Evolutionary conservation across 106 monocot genomes (phyloP).

Genomic region (Triglochin maritima): DNA sequence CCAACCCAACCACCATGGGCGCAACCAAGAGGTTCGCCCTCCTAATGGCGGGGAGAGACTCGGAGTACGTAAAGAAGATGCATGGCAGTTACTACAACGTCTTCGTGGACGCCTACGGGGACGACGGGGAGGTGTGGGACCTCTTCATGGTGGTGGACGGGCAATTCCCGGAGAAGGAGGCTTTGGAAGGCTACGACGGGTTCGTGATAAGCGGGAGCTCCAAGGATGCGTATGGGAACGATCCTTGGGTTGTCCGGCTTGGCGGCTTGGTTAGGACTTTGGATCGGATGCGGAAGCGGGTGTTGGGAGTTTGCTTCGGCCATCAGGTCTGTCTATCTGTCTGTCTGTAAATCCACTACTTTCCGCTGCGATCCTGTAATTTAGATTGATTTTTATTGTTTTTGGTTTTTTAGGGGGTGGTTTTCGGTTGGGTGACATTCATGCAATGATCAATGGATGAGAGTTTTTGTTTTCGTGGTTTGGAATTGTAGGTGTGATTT

Average conservation of each 20-base stretch:
- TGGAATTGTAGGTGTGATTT: no score
- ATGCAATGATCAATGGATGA: no score
- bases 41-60: slow-evolving; percentile 53
- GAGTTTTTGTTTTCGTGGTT: no score
- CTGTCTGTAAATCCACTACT: no score
- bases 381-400: no score
- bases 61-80: slow-evolving; percentile 61
- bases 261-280: slow-evolving; percentile 52
- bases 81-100: slow-evolving; percentile 80
- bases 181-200: slow-evolving; percentile 49
- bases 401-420: no score
- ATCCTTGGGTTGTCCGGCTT: slow-evolving; percentile 55
- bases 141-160: slow-evolving; percentile 64
- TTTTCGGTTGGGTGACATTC: no score
- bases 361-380: no score
- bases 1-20: no score
- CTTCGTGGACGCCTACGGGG: slow-evolving; percentile 56
- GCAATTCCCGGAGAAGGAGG: slow-evolving; percentile 47
- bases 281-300: slow-evolving; percentile 49
- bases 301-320: slow-evolving; percentile 88
- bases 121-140: slow-evolving; percentile 65
- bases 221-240: slow-evolving; percentile 61
- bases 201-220: slow-evolving; percentile 84
- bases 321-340: slow-evolving; percentile 52
- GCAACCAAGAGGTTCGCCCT: slow-evolving; percentile 47